phyloP scores from a whole-genome alignment of 2,329 filamentous ascomycete genomes.

The Dactylellina haptotyla region DNA sequence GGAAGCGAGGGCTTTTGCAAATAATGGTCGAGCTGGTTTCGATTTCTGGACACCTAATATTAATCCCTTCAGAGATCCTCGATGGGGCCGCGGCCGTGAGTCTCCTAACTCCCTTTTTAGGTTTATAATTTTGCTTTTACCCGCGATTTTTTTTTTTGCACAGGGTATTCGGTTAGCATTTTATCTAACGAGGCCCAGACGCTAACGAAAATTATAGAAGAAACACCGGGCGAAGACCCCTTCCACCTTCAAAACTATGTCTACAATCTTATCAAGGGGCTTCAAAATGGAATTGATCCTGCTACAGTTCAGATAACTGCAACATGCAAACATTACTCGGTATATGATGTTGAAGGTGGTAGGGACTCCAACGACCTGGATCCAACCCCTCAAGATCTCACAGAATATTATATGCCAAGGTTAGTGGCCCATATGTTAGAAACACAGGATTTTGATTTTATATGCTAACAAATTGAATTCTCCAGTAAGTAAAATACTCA shows the following conservation, averaged over 20 bases:
- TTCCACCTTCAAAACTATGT: neutral
- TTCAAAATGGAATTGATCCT: neutral
- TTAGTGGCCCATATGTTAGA: neutral
- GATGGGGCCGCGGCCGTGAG: constrained; percentile 72
- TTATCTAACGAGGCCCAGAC: no score
- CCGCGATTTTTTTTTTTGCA: no score
- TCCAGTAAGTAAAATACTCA: no score
- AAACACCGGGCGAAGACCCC: neutral
- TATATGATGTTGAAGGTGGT: neutral
- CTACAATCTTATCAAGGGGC: neutral
- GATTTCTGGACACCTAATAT: constrained; percentile 76
- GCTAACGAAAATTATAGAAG: neutral
- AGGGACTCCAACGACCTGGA: neutral
- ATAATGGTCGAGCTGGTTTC: constrained; percentile 67
- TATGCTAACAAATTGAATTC: no score
- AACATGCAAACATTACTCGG: neutral
- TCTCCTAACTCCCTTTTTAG: no score
- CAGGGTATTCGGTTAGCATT: no score
- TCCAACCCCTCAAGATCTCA: neutral
- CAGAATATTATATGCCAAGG: neutral
- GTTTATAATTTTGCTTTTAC: no score
- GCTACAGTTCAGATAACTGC: neutral
- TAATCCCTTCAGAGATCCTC: constrained; percentile 72
- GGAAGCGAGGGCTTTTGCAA: constrained; percentile 74
- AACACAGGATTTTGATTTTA: neutral